Evolutionary conservation across 192 early-diverging fungal genomes (phyloP).

Genomic region (Gaertneriomyces semiglobifer): DNA sequence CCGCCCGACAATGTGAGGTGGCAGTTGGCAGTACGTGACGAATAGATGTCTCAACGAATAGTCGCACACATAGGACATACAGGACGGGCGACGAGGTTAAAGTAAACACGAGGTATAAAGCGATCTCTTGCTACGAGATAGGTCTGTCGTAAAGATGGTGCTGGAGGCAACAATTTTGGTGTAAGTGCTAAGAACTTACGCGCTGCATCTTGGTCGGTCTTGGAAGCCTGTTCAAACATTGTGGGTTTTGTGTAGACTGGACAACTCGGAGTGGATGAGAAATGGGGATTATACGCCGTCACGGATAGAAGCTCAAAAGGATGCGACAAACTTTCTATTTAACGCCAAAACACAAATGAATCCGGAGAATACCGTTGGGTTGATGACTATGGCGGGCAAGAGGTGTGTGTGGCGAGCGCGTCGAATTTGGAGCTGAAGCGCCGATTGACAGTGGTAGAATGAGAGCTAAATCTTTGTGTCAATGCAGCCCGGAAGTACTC

Average conservation of each 20-base stretch:
- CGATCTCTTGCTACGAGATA: too few relatives aligned
- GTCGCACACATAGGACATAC: too few relatives aligned
- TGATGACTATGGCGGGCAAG: constrained; percentile 94
- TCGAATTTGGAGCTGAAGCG: background rate
- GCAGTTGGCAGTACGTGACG: too few relatives aligned
- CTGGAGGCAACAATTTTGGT: constrained; percentile 90
- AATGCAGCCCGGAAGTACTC: constrained; percentile 79
- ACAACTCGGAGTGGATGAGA: constrained; percentile 99
- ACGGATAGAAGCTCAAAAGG: constrained; percentile 88
- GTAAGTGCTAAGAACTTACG: constrained; percentile 43
- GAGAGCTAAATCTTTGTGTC: background rate
- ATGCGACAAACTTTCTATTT: constrained; percentile 89
- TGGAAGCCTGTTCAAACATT: background rate
- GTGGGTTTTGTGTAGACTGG: constrained; percentile 40
- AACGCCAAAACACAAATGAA: constrained; percentile 85
- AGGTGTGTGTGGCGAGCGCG: constrained; percentile 41
- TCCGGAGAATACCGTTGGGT: constrained; percentile 93
- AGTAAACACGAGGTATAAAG: too few relatives aligned
- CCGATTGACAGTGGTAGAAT: background rate
- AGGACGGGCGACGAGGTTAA: too few relatives aligned
- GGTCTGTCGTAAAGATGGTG: constrained; percentile 58
- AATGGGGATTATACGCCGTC: constrained; percentile 97
- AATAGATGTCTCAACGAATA: too few relatives aligned
- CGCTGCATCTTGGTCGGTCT: background rate
- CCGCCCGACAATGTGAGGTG: too few relatives aligned